phyloP scores from a whole-genome alignment of 2,329 filamentous ascomycete species.

The Fusarium sp. region DNA sequence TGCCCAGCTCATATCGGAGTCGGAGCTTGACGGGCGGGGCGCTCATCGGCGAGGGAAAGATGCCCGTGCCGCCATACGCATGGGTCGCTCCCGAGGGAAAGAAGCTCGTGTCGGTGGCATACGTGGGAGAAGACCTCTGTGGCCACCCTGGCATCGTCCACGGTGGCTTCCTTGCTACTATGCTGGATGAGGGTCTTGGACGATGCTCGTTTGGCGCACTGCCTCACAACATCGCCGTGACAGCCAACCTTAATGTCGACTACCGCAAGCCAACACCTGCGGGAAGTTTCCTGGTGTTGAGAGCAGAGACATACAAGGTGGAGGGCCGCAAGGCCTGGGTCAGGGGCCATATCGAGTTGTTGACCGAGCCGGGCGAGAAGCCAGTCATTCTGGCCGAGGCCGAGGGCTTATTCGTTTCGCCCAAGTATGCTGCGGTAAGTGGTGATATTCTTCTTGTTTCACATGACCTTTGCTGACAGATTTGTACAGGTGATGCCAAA shows the following conservation, averaged over 20 bases:
- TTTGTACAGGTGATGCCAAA: conserved; percentile 46
- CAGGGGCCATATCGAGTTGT: conserved; percentile 81
- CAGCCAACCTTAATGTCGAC: conserved; percentile 82
- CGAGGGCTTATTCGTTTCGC: conserved; percentile 86
- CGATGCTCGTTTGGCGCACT: conserved; percentile 87
- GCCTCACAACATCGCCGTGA: conserved; percentile 85
- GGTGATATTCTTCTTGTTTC: background rate
- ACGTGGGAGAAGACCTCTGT: conserved; percentile 80
- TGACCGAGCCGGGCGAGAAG: conserved; percentile 67
- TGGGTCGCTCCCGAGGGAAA: conserved; percentile 77
- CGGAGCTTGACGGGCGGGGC: conserved; percentile 85
- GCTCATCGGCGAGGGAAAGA: conserved; percentile 74
- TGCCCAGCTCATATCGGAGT: conserved; percentile 71
- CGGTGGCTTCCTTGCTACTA: conserved; percentile 87
- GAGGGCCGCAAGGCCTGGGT: conserved; percentile 97
- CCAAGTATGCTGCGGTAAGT: conserved; percentile 78
- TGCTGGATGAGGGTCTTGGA: conserved; percentile 89
- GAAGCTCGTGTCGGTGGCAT: conserved; percentile 74
- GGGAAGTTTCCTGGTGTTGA: conserved; percentile 76
- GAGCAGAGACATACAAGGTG: conserved; percentile 80
- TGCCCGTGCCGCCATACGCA: conserved; percentile 80
- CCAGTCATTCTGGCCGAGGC: conserved; percentile 79
- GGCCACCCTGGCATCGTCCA: conserved; percentile 92
- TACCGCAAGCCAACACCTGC: conserved; percentile 84
- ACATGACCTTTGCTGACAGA: conserved; percentile 4